A percentile compares a stretch with the other conserved stretches of the same genome.
These are phyloP conservation scores for Pleurotus eryngii DNA, from an alignment of 768 basidiomycete genomes.

Conservation along the genomic window DNA sequence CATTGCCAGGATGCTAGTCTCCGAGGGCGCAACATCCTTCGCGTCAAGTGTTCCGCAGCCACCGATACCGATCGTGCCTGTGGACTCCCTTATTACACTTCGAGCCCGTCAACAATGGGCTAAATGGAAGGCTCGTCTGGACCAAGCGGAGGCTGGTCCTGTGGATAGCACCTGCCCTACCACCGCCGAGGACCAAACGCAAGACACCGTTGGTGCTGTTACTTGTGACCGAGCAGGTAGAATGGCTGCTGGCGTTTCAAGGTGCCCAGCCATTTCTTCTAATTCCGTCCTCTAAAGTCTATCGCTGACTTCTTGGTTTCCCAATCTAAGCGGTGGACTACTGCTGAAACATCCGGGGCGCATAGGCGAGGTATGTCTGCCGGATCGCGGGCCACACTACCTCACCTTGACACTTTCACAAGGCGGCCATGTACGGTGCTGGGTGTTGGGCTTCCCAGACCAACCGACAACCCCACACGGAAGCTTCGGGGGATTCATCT, in stretches of 20 bases:
- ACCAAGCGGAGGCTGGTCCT: conserved; percentile 10
- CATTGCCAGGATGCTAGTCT: conserved; percentile 50
- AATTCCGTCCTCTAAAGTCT: too few species aligned
- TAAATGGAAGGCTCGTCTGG: conserved; percentile 53
- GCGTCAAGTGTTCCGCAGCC: conserved; percentile 26
- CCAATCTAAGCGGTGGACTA: conserved; percentile 61
- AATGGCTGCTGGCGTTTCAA: conserved; percentile 74
- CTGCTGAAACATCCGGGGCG: conserved; percentile 73
- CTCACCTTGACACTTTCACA: conserved; percentile 5
- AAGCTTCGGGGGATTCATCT: conserved; percentile 23
- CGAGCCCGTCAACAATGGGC: conserved; percentile 53
- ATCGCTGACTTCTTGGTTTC: too few species aligned
- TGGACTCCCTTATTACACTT: conserved; percentile 46
- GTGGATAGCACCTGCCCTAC: not conserved
- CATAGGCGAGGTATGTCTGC: conserved; percentile 60
- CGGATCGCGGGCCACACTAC: not conserved
- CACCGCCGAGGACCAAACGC: conserved; percentile 30
- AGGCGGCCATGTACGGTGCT: conserved; percentile 73
- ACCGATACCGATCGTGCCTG: conserved; percentile 31
- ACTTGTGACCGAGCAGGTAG: conserved; percentile 43
- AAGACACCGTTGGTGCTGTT: conserved; percentile 85
- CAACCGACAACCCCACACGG: not conserved
- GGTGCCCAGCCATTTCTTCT: conserved; percentile 31
- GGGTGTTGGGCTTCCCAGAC: conserved; percentile 63
- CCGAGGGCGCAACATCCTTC: conserved; percentile 58